Percentiles rank a stretch among this genome's conserved stretches.
These are phyloP conservation scores for Claviceps sp. DNA, from an alignment of 2,329 filamentous ascomycete genomes.

Conservation along the genomic window DNA sequence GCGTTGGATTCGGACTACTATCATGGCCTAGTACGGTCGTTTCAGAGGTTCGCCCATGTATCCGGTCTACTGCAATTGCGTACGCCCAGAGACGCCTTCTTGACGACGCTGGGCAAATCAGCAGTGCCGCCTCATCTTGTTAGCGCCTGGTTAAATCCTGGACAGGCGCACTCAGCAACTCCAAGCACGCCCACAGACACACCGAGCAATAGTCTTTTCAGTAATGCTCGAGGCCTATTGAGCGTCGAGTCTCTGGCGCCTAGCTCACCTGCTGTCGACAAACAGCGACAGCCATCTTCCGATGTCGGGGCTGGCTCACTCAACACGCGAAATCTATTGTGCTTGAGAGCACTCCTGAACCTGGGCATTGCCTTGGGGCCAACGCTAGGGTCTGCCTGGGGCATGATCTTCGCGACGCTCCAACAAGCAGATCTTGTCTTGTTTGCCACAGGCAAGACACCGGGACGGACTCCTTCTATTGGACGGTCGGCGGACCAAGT, in stretches of 20 bases:
- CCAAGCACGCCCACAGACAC: conserved; percentile 35
- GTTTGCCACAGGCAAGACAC: conserved; percentile 45
- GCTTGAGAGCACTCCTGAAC: conserved; percentile 82
- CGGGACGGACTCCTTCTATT: conserved; percentile 37
- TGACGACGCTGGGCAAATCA: conserved; percentile 87
- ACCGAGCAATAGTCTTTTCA: conserved; percentile 42
- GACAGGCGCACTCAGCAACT: conserved; percentile 28
- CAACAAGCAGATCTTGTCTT: conserved; percentile 88
- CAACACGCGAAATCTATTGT: conserved; percentile 81
- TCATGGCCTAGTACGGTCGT: conserved; percentile 77
- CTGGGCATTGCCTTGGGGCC: conserved; percentile 88
- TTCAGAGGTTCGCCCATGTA: conserved; percentile 91
- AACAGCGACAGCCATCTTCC: conserved; percentile 43
- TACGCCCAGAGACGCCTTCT: conserved; percentile 84
- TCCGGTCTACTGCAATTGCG: conserved; percentile 73
- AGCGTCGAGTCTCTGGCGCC: conserved; percentile 60
- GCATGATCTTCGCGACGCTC: conserved; percentile 79
- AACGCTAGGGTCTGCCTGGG: conserved; percentile 73
- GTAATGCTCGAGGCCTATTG: conserved; percentile 57
- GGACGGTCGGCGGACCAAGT: conserved; percentile 32
- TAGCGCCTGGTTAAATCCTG: conserved; percentile 42
- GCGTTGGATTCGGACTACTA: conserved; percentile 90
- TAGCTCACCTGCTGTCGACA: conserved; percentile 41
- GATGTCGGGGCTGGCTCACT: conserved; percentile 45
- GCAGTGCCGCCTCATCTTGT: conserved; percentile 74